Conservation (phyloP, 768 basidiomycete species). For the Leccinum pellstonianum region DNA sequence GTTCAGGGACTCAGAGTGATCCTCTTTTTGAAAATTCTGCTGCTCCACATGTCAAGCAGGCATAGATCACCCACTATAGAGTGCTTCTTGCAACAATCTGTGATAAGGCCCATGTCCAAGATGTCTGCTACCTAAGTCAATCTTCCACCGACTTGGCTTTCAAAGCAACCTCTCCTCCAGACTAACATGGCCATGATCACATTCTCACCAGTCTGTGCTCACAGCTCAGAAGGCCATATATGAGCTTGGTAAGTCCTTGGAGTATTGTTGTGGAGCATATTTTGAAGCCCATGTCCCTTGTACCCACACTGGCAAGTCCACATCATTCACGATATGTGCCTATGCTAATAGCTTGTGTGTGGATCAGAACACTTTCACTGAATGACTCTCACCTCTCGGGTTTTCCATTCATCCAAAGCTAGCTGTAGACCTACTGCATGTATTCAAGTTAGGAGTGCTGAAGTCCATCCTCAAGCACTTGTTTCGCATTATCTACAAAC, state of each 20-base stretch:
- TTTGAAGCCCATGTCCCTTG: background rate
- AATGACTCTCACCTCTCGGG: background rate
- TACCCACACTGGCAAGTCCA: conserved; percentile 11
- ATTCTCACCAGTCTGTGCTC: background rate
- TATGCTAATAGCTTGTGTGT: background rate
- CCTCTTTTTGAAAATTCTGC: too few relatives aligned
- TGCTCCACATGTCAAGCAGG: too few relatives aligned
- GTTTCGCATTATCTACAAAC: background rate
- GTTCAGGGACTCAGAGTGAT: too few relatives aligned
- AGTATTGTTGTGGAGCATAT: background rate
- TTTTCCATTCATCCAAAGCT: background rate
- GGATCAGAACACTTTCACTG: background rate
- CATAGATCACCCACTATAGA: too few relatives aligned
- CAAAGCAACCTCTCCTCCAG: background rate
- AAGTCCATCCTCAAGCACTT: background rate
- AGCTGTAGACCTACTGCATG: background rate
- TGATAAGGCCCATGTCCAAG: too few relatives aligned
- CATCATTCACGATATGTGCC: background rate
- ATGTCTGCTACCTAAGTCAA: conserved; percentile 6
- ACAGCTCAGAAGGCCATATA: conserved; percentile 6
- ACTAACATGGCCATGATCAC: background rate
- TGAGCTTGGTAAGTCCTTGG: background rate
- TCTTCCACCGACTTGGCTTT: conserved; percentile 13
- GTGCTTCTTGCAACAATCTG: too few relatives aligned
- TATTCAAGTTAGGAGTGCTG: background rate